Conservation (phyloP, 257 asterid species). For the Buddleja alternifolia region DNA sequence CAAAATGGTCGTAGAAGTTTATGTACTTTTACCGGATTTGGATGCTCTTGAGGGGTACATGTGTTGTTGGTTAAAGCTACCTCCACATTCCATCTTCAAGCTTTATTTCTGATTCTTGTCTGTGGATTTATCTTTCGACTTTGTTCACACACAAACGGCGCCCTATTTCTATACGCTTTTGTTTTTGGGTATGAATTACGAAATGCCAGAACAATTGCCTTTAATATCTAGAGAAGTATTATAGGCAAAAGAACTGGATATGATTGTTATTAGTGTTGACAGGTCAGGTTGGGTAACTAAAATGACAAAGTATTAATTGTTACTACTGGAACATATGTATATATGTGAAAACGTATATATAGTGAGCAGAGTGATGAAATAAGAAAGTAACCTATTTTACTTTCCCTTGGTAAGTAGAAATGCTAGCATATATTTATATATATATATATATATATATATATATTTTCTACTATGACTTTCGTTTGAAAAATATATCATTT, state of each 20-base stretch:
- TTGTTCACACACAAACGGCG: slow-evolving; percentile 7
- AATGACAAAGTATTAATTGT: background rate
- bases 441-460: no score
- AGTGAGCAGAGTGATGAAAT: background rate
- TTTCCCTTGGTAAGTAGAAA: slow-evolving; percentile 11
- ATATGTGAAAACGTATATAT: background rate
- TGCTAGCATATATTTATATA: background rate
- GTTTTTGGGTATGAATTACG: background rate
- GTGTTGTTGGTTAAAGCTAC: background rate
- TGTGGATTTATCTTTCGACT: background rate
- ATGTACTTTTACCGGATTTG: slow-evolving; percentile 24
- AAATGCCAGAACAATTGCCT: background rate
- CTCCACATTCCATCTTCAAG: slow-evolving; percentile 33
- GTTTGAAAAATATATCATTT: background rate
- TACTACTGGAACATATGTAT: background rate
- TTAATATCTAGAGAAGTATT: slow-evolving; percentile 17
- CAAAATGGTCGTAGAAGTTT: background rate
- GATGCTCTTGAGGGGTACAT: slow-evolving; percentile 13
- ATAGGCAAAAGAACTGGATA: background rate
- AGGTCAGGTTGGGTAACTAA: slow-evolving; percentile 8
- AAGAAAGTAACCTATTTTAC: background rate
- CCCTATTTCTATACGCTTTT: background rate
- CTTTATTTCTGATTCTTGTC: background rate
- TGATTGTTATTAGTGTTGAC: slow-evolving; percentile 1
- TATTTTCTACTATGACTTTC: no score